A percentile compares a stretch with the other conserved stretches of the same genome.
Evolutionary conservation across 208 protist species (phyloP).

Genomic region (Crithidia sp.): DNA sequence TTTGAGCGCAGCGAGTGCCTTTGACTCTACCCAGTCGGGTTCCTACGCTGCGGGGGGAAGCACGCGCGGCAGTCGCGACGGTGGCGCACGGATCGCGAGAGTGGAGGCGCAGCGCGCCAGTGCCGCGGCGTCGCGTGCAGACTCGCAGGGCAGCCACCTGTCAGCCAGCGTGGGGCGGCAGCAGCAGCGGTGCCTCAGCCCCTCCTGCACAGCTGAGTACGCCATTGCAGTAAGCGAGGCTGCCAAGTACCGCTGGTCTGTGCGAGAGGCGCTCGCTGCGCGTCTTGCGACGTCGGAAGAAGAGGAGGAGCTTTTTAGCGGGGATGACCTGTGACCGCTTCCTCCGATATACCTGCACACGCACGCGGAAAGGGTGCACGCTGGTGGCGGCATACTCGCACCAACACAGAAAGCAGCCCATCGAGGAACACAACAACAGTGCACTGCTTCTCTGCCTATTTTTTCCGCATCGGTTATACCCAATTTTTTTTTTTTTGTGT

Average conservation of each 20-base stretch:
- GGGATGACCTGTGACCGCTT: background rate
- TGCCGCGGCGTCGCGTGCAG: background rate
- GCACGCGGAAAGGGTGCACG: too few species aligned
- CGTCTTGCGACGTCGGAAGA: background rate
- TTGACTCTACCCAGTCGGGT: background rate
- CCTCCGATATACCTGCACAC: too few species aligned
- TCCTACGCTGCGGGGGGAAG: too few species aligned
- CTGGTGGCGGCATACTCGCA: too few species aligned
- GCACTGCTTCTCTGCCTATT: too few species aligned
- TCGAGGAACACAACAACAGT: too few species aligned
- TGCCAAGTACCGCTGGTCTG: background rate
- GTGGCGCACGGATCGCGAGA: background rate
- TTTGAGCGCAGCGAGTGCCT: too few species aligned
- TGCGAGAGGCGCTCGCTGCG: background rate
- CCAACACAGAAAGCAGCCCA: too few species aligned
- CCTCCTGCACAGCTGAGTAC: slow-evolving; percentile 2
- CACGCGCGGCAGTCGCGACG: background rate
- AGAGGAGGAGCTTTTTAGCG: background rate
- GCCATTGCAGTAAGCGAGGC: slow-evolving; percentile 2
- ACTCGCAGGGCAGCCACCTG: too few species aligned
- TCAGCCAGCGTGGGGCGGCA: background rate
- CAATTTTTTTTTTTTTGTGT: too few species aligned
- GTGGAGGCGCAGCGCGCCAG: background rate
- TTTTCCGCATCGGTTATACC: too few species aligned
- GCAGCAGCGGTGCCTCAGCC: background rate